Evolutionary conservation across 176 grass and related monocot species (phyloP).

Genomic region (Olyra latifolia): DNA sequence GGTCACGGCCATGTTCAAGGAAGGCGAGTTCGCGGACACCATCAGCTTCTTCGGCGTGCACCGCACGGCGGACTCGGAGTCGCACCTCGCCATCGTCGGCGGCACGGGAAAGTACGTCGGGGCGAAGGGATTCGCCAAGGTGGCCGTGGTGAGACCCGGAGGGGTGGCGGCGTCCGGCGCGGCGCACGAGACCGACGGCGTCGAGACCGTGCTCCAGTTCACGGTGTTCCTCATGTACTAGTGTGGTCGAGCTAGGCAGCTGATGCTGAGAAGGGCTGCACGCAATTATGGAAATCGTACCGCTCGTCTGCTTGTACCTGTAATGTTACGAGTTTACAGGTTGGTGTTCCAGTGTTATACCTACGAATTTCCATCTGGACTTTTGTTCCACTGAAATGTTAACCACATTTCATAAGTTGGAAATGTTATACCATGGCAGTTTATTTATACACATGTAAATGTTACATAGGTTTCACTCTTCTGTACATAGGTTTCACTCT

Average conservation of each 20-base stretch:
- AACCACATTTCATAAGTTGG: too few relatives aligned
- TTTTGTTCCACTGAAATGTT: too few relatives aligned
- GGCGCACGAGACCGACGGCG: slow-evolving; percentile 66
- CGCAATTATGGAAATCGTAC: too few relatives aligned
- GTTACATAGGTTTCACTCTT: neutral
- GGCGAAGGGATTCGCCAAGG: slow-evolving; percentile 57
- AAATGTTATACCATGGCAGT: too few relatives aligned
- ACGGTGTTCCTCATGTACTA: slow-evolving; percentile 42
- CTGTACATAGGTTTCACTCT: neutral
- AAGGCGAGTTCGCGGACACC: slow-evolving; percentile 47
- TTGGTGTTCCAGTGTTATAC: too few relatives aligned
- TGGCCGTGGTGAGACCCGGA: slow-evolving; percentile 51
- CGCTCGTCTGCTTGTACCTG: too few relatives aligned
- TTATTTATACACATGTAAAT: neutral
- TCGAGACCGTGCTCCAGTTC: slow-evolving; percentile 67
- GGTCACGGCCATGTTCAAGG: slow-evolving; percentile 65
- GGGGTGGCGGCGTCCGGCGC: slow-evolving; percentile 36
- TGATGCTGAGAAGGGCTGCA: too few relatives aligned
- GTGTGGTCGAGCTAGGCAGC: neutral
- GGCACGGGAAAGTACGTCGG: slow-evolving; percentile 58
- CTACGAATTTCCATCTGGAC: too few relatives aligned
- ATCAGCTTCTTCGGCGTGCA: slow-evolving; percentile 81
- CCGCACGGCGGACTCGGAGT: slow-evolving; percentile 62
- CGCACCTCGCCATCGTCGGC: slow-evolving; percentile 60
- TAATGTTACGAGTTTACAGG: too few relatives aligned